Evolutionary conservation across 2,329 filamentous ascomycete genomes (phyloP).

Genomic region (Pseudocercospora macadamiae): DNA sequence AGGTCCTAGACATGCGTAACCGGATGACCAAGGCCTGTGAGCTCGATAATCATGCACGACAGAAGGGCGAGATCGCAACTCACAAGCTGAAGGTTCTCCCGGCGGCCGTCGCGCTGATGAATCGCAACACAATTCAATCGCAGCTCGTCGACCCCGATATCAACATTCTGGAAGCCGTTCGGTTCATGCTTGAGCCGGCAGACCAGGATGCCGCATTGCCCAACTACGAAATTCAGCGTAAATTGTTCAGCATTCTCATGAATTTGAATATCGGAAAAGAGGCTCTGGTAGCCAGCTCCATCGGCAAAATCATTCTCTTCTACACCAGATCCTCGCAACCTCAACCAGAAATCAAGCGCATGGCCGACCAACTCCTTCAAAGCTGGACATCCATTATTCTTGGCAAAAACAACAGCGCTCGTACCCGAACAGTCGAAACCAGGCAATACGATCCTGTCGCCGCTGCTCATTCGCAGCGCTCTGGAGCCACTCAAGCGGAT

Average conservation of each 20-base stretch:
- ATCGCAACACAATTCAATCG: constrained; percentile 82
- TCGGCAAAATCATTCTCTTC: constrained; percentile 94
- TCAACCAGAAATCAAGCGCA: constrained; percentile 85
- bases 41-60: constrained; percentile 80
- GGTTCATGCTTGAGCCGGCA: constrained; percentile 95
- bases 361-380: constrained; percentile 86
- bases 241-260: constrained; percentile 80
- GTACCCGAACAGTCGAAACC: constrained; percentile 72
- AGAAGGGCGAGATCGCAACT: constrained; percentile 76
- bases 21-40: constrained; percentile 90
- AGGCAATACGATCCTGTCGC: constrained; percentile 62
- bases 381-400: constrained; percentile 96
- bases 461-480: constrained; percentile 25
- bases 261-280: constrained; percentile 90
- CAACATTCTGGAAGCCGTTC: constrained; percentile 91
- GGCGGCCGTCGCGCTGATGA: constrained; percentile 84
- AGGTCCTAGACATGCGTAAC: constrained; percentile 83
- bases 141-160: constrained; percentile 91
- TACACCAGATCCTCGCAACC: constrained; percentile 95
- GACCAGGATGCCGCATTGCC: constrained; percentile 85
- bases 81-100: constrained; percentile 94
- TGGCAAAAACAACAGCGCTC: constrained; percentile 83
- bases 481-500: constrained; percentile 39
- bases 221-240: constrained; percentile 95
- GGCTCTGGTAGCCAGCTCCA: constrained; percentile 82